Evolutionary conservation across 176 grass and related monocot species (phyloP), one percentile per base, ranked within the genome.

Genomic region (Themeda triandra): DNA sequence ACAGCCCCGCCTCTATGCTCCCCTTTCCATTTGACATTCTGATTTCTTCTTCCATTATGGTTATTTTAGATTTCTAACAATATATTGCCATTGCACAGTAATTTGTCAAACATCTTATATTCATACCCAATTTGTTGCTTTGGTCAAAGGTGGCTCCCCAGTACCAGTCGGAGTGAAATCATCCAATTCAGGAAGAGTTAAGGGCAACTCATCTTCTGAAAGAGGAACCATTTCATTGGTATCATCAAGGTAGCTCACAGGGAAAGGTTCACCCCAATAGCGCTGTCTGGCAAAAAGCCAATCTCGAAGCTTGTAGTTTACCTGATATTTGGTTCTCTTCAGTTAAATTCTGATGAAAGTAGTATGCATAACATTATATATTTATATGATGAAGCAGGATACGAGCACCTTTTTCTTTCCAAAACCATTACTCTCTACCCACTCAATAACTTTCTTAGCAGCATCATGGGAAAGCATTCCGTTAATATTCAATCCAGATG

Each of bases 191-290:
- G 96, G 96, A 86, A 98, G 92, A 83, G 86, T 91, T 77, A 98
- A 71, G 36, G 96, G 96, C 66, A 98, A 83, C 69, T 95, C 85
- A 31, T 75, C 82, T 92, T 98, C 96, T 51, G 85, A 82, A 44
- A 98, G 67, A 83, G 93, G 87, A 69, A 93, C 72, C 83, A 93
- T 85, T 74, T 98, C 93, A 86, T 91, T 84, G 9, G 89, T 90
- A 68, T 91, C 91, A 44, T 98, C 91, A 87, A 87, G 83, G 60
- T 92, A 98, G 81, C 92, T 83, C 6, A 98, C 86, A 81, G 96
- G 96, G 83, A 98, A 98, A 92, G 96, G 96, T 73, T 98, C 93
- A 9, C 96, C 96, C 96, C 96, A 98, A 73, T 98, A 98, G 18
- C 96, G 93, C 30, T 95, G 96, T 73, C 96, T 87, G 62, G 93